Conservation (phyloP, 495 filamentous ascomycete species). For the Neurospora intermedia region DNA sequence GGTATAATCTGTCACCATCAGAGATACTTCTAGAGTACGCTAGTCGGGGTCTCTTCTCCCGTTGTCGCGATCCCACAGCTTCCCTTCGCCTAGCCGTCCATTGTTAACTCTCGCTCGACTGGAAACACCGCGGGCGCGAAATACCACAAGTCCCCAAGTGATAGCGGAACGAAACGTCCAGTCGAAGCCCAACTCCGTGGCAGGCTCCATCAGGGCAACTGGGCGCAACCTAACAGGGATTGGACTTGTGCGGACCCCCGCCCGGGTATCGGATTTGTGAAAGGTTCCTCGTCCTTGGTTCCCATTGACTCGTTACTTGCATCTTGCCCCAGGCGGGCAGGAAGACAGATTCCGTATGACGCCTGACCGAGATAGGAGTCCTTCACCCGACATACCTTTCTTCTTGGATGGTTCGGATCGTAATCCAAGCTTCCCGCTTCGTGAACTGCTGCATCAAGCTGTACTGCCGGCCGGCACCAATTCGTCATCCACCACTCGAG, state of each 20-base stretch:
- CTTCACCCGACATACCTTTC: not conserved
- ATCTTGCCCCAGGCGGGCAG: constrained; percentile 6
- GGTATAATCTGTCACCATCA: not conserved
- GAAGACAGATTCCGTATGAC: constrained; percentile 7
- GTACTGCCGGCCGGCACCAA: not conserved
- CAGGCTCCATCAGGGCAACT: not conserved
- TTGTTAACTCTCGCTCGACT: not conserved
- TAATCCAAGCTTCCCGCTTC: constrained; percentile 10
- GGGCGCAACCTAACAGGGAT: not conserved
- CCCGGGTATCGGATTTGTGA: not conserved
- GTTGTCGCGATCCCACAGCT: not conserved
- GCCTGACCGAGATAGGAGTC: not conserved
- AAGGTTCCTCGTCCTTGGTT: not conserved
- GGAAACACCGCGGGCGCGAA: not conserved
- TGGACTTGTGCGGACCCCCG: not conserved
- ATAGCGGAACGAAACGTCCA: not conserved
- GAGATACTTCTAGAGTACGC: not conserved
- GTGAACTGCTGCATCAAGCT: constrained; percentile 2
- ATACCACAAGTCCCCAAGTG: not conserved
- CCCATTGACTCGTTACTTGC: constrained; percentile 2
- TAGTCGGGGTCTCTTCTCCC: not conserved
- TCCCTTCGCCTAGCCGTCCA: not conserved
- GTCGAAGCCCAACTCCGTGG: not conserved
- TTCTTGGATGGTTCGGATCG: not conserved
- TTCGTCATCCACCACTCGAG: not conserved